Evolutionary conservation across 2,329 filamentous ascomycete species (phyloP), one percentile per base, ranked within the genome.

Genomic region (Coccinonectria pachysandricola): DNA sequence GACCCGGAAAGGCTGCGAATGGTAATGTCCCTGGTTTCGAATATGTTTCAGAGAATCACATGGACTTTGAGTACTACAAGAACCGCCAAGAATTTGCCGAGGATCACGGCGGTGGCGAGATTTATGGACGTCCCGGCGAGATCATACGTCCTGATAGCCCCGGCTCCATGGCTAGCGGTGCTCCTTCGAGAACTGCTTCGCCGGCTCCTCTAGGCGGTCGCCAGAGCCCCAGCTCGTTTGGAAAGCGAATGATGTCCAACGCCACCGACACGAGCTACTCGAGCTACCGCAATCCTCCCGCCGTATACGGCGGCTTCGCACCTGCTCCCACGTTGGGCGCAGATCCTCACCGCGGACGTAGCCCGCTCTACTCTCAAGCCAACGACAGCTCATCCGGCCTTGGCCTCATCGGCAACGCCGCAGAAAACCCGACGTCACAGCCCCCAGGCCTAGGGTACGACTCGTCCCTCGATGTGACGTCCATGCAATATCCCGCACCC

Each of bases 61-160:
- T 94, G 54, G 86, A 94, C 51, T 94, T 92, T 49, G 77, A 85
- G 34, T 88, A 85, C 57, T 96, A 78, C 65, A 95, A 93, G 56
- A 79, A 94, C 53, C 70, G 85, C 2, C 71, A 82, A 3, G 88
- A 95, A 42, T 95, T 96, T 56, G 75, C 76, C 2, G 79, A 86
- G 8, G 83, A 91, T 28, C 80, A 86, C 39, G 85, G 85, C n/a
- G 86, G 81, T 5, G 81, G 80, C 12, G 70, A 73, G 16, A 61
- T 78, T 6, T 79, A 71, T 36, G 79, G 79, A 3, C 65, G 60
- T 9, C 55, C 67, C 2, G 57, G 62, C 13, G 78, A 81, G 35
- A 56, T 76, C 3, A 53, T 68, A 10, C 65, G 78, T 2, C 69
- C 76, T 0, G 71, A 65, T 11, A 81, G 77, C 0, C 76, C 77